Percentiles rank a stretch among this genome's conserved stretches.
Conservation (phyloP, 225 moss, liverwort and hornwort genomes). For the Lunularia cruciata region DNA sequence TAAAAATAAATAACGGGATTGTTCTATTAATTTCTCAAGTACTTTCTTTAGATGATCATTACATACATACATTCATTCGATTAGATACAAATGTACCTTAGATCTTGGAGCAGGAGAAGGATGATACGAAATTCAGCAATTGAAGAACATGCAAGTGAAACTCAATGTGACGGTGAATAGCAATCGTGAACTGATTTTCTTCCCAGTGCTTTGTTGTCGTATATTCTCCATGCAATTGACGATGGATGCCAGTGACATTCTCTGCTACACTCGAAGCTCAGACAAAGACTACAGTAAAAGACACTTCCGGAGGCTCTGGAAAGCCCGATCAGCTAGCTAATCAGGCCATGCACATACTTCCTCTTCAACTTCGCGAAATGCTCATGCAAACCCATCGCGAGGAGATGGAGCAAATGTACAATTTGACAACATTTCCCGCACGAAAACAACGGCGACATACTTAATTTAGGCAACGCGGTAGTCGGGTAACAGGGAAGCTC, state of each 20-base stretch:
- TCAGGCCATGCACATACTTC: neutral
- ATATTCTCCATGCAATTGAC: too few relatives aligned
- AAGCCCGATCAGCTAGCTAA: neutral
- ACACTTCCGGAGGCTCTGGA: neutral
- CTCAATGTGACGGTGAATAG: neutral
- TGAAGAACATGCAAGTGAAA: neutral
- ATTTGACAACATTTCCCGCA: neutral
- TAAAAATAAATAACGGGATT: too few relatives aligned
- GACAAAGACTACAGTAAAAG: neutral
- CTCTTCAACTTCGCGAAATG: neutral
- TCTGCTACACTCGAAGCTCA: neutral
- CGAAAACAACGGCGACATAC: too few relatives aligned
- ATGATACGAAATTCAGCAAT: too few relatives aligned
- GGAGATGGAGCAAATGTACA: neutral
- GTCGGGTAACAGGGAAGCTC: too few relatives aligned
- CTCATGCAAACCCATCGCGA: neutral
- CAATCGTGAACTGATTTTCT: neutral
- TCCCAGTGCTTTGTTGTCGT: neutral
- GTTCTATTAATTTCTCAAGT: too few relatives aligned
- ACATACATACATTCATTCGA: too few relatives aligned
- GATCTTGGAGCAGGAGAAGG: too few relatives aligned
- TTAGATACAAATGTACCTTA: too few relatives aligned
- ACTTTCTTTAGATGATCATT: too few relatives aligned
- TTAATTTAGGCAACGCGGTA: too few relatives aligned
- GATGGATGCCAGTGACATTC: neutral